These are phyloP conservation scores for Phoma sp. DNA, from an alignment of 2,329 filamentous ascomycete species.

Conservation along the genomic window DNA sequence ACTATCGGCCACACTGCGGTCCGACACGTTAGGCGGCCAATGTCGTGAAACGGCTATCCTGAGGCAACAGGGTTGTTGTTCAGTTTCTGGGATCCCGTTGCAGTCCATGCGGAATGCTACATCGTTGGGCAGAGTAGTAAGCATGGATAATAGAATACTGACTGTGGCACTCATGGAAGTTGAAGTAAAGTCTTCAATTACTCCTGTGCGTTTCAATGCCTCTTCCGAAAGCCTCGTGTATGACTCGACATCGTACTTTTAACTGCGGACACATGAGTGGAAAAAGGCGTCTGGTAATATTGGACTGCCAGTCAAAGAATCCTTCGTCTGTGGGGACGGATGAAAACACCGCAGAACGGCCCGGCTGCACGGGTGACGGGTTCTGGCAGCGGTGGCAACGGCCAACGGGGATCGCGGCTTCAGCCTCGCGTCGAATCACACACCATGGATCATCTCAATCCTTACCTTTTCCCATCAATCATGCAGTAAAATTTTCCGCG, in stretches of 20 bases:
- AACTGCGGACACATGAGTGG: not conserved
- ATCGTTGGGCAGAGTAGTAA: not conserved
- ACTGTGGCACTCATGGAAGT: too few relatives aligned
- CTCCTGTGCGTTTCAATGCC: not conserved
- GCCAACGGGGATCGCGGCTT: slow-evolving; percentile 1
- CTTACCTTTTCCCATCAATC: slow-evolving; percentile 1
- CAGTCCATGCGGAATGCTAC: not conserved
- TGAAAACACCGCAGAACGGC: not conserved
- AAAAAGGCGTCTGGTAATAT: slow-evolving; percentile 1
- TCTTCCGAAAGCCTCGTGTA: not conserved
- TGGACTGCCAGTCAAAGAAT: slow-evolving; percentile 1
- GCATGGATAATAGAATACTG: not conserved
- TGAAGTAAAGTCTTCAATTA: not conserved
- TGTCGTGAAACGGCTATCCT: slow-evolving; percentile 6
- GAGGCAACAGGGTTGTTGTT: too few relatives aligned
- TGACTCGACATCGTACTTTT: slow-evolving; percentile 1
- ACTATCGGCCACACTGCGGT: slow-evolving; percentile 3
- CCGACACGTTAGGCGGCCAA: slow-evolving; percentile 2
- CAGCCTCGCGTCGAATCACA: not conserved
- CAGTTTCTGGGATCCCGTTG: too few relatives aligned
- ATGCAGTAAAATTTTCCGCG: slow-evolving; percentile 7
- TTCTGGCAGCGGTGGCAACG: slow-evolving; percentile 1
- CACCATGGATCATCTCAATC: slow-evolving; percentile 8
- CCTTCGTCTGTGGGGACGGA: slow-evolving; percentile 4
- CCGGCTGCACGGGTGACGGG: not conserved